These are phyloP conservation scores for Trichophyton mentagrophytes DNA, from an alignment of 2,329 filamentous ascomycete species.

Conservation along the genomic window DNA sequence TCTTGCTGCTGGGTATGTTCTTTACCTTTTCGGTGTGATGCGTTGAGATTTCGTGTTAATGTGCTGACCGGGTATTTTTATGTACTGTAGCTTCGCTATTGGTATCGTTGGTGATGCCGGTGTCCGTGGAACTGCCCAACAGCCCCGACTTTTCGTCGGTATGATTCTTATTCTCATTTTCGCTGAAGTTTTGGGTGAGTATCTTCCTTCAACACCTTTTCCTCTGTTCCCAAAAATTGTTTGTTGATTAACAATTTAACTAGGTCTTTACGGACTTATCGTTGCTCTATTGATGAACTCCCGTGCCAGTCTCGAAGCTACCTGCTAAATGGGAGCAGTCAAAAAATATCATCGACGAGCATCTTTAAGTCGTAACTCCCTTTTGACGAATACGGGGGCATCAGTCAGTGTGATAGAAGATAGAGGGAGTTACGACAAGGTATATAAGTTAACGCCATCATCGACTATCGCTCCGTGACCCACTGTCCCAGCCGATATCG, in stretches of 20 bases:
- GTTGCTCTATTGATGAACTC: slow-evolving; percentile 99
- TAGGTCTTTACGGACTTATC: slow-evolving; percentile 97
- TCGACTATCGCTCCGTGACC: background rate
- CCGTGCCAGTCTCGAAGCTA: slow-evolving; percentile 55
- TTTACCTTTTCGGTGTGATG: background rate
- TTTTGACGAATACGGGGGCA: background rate
- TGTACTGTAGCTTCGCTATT: slow-evolving; percentile 53
- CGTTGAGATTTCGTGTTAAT: background rate
- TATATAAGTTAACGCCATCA: slow-evolving; percentile 1
- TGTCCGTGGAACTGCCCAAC: slow-evolving; percentile 41
- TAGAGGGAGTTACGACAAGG: background rate
- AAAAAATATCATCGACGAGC: background rate
- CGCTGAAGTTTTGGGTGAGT: slow-evolving; percentile 90
- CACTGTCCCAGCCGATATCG: background rate
- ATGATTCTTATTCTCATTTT: slow-evolving; percentile 99
- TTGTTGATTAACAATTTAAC: background rate
- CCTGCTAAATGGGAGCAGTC: slow-evolving; percentile 31
- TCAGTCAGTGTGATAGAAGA: background rate
- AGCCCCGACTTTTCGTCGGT: slow-evolving; percentile 66
- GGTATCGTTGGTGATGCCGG: slow-evolving; percentile 59
- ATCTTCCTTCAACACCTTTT: background rate
- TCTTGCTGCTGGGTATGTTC: slow-evolving; percentile 54
- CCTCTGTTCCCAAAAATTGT: background rate
- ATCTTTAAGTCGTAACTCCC: background rate
- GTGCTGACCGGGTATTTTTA: background rate